Percentiles rank a stretch among this genome's conserved stretches.
These are phyloP conservation scores for Leptodermis oblonga DNA, from an alignment of 257 asterid species.

Conservation along the genomic window DNA sequence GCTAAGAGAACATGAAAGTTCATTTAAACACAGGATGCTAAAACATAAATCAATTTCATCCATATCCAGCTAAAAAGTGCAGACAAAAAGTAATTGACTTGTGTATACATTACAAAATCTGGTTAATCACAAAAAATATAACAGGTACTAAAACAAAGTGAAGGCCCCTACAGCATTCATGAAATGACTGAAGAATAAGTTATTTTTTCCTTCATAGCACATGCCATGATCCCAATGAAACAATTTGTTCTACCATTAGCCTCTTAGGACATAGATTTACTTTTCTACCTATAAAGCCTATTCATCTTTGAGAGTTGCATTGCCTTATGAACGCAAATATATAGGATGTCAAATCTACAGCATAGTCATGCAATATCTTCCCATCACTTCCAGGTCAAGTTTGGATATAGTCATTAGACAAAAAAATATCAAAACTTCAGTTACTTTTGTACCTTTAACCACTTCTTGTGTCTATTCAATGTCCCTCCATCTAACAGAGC, in stretches of 20 bases:
- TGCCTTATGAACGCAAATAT: background rate
- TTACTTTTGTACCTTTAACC: conserved; percentile 66
- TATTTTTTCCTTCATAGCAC: background rate
- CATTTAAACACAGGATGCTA: background rate
- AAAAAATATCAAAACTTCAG: conserved; percentile 7
- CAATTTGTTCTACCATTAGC: background rate
- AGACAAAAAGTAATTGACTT: background rate
- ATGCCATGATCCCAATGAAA: background rate
- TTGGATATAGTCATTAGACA: conserved; percentile 2
- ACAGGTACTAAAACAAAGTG: background rate
- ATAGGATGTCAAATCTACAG: background rate
- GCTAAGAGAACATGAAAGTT: conserved; percentile 3
- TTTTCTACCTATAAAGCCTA: background rate
- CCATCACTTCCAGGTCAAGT: conserved; percentile 2
- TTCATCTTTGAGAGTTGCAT: background rate
- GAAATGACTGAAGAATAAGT: background rate
- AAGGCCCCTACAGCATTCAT: background rate
- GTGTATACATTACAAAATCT: background rate
- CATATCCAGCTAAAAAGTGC: background rate
- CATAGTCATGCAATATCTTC: background rate
- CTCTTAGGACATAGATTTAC: background rate
- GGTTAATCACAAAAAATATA: background rate
- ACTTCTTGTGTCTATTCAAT: conserved; percentile 80
- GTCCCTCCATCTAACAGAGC: conserved; percentile 97
- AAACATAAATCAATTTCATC: background rate